phyloP scores from a whole-genome alignment of 73 alveolate species.

The Tetrahymena malaccensis region DNA sequence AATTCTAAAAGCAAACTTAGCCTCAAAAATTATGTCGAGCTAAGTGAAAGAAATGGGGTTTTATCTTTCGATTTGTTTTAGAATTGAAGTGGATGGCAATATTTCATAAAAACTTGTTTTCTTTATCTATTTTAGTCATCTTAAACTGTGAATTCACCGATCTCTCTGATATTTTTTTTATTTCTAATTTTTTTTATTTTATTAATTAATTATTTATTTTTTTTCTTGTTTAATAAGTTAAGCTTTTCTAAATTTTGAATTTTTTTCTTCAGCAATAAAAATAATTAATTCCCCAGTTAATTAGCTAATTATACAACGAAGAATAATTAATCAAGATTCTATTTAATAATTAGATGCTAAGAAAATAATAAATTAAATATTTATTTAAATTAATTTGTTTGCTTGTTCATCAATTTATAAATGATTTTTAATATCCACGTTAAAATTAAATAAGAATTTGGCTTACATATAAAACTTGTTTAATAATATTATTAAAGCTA shows the following conservation, averaged over 20 bases:
- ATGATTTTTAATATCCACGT: not conserved
- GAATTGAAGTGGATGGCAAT: not conserved
- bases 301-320: no score
- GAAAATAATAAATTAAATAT: not conserved
- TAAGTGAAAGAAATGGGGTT: not conserved
- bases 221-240: not conserved
- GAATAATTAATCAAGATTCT: no score
- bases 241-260: not conserved
- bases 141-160: not conserved
- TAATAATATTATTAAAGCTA: not conserved
- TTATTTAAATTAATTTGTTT: not conserved
- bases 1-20: not conserved
- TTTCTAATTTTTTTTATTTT: not conserved
- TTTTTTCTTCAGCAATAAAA: not conserved
- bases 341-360: no score
- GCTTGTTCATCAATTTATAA: no score
- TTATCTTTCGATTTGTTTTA: not conserved
- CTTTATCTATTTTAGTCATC: not conserved
- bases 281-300: not conserved
- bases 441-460: not conserved
- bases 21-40: not conserved
- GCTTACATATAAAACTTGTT: not conserved
- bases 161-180: not conserved
- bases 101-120: not conserved
- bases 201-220: not conserved